Conservation (phyloP, 306 rosid species). For the Trifolium pratense region DNA sequence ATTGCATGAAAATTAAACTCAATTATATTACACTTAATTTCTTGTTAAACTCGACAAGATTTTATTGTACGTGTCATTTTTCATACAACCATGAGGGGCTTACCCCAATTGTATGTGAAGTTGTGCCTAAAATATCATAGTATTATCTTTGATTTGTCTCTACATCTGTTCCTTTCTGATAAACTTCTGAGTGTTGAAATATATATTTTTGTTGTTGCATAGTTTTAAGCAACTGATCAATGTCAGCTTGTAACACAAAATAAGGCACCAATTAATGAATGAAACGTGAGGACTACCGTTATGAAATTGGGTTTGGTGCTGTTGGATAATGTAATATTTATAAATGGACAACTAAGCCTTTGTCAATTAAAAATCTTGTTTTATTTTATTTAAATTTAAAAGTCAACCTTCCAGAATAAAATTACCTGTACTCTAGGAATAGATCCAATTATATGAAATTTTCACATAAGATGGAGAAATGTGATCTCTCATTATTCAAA, state of each 20-base stretch:
- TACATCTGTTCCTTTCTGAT: conserved; percentile 1
- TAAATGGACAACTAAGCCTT: conserved; percentile 40
- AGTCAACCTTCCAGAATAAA: conserved; percentile 45
- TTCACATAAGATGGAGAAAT: background rate
- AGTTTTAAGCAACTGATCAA: conserved; percentile 36
- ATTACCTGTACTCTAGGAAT: background rate
- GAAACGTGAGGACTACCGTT: conserved; percentile 42
- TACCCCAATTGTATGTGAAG: background rate
- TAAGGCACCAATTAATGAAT: conserved; percentile 31
- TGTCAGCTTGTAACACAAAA: conserved; percentile 35
- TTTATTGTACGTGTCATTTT: background rate
- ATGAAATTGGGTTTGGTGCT: conserved; percentile 26
- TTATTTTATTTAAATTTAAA: background rate
- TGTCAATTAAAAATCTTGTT: background rate
- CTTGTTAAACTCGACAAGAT: background rate
- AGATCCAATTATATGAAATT: background rate
- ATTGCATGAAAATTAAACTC: no score
- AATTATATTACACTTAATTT: background rate
- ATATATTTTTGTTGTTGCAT: conserved; percentile 4
- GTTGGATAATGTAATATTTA: conserved; percentile 34
- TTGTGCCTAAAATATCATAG: no score
- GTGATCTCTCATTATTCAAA: background rate
- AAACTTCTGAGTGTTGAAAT: background rate
- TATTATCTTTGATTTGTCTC: conserved; percentile 6
- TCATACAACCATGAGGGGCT: background rate